Evolutionary conservation across 2,329 filamentous ascomycete genomes (phyloP).

Genomic region (Diaporthe vaccinii): DNA sequence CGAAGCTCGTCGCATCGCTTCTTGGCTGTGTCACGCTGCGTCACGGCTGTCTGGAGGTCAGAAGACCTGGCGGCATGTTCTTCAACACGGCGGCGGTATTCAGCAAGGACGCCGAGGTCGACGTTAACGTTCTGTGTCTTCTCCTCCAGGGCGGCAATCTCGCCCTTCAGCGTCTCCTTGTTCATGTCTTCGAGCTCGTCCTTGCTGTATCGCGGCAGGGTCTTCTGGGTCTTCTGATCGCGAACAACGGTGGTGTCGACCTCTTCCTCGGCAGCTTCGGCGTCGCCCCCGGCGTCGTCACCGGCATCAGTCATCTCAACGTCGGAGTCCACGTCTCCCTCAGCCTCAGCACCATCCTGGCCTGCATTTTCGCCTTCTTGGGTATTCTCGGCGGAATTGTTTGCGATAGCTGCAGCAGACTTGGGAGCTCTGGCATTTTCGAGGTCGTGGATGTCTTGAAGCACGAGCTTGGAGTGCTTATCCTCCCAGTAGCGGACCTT

Average conservation of each 20-base stretch:
- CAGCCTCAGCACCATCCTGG: slow-evolving; percentile 45
- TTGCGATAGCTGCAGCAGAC: slow-evolving; percentile 46
- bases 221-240: slow-evolving; percentile 57
- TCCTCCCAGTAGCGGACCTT: slow-evolving; percentile 89
- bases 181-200: slow-evolving; percentile 78
- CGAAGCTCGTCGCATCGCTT: slow-evolving; percentile 93
- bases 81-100: slow-evolving; percentile 56
- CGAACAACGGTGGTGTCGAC: slow-evolving; percentile 45
- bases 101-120: slow-evolving; percentile 81
- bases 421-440: slow-evolving; percentile 54
- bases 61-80: slow-evolving; percentile 67
- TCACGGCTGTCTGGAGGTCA: slow-evolving; percentile 84
- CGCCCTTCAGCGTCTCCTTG: slow-evolving; percentile 71
- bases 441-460: slow-evolving; percentile 85
- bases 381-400: slow-evolving; percentile 47
- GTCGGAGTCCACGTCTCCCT: slow-evolving; percentile 44
- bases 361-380: slow-evolving; percentile 44
- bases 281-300: slow-evolving; percentile 43
- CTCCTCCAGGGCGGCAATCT: slow-evolving; percentile 74
- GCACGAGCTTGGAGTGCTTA: slow-evolving; percentile 84
- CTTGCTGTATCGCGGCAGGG: slow-evolving; percentile 83
- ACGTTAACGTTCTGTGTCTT: slow-evolving; percentile 88
- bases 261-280: slow-evolving; percentile 44
- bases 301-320: slow-evolving; percentile 48
- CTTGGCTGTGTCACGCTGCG: slow-evolving; percentile 87